These are phyloP conservation scores for Penicillium sp. DNA, from an alignment of 2,329 filamentous ascomycete species.

Conservation along the genomic window DNA sequence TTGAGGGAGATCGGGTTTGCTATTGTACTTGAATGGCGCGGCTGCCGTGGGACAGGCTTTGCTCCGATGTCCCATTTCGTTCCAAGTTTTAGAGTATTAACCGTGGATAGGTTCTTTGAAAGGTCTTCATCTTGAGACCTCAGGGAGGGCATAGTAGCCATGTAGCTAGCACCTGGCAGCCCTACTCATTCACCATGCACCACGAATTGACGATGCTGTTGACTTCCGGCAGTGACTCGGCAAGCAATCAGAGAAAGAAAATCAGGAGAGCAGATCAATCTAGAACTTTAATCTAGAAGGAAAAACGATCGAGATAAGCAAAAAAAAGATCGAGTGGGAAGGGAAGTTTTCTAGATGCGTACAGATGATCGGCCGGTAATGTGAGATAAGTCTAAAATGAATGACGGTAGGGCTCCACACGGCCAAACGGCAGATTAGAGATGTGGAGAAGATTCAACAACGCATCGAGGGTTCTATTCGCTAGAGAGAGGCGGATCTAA, in stretches of 20 bases:
- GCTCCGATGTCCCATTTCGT: neutral
- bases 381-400: constrained; percentile 9
- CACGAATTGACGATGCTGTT: neutral
- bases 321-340: neutral
- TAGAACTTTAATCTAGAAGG: neutral
- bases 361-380: constrained; percentile 8
- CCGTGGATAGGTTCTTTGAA: neutral
- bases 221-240: neutral
- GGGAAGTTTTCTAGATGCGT: constrained; percentile 2
- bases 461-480: constrained; percentile 12
- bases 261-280: neutral
- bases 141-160: constrained; percentile 20
- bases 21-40: neutral
- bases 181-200: constrained; percentile 11
- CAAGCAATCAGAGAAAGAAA: neutral
- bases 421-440: neutral
- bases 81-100: neutral
- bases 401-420: constrained; percentile 8
- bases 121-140: constrained; percentile 12
- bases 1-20: neutral
- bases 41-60: neutral
- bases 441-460: constrained; percentile 11
- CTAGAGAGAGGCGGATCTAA: constrained; percentile 4
- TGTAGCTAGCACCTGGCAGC: neutral
- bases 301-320: too few species aligned